Base-by-base conservation (phyloP, 345 rosid genomes). In the Lumnitzera racemosa region DNA sequence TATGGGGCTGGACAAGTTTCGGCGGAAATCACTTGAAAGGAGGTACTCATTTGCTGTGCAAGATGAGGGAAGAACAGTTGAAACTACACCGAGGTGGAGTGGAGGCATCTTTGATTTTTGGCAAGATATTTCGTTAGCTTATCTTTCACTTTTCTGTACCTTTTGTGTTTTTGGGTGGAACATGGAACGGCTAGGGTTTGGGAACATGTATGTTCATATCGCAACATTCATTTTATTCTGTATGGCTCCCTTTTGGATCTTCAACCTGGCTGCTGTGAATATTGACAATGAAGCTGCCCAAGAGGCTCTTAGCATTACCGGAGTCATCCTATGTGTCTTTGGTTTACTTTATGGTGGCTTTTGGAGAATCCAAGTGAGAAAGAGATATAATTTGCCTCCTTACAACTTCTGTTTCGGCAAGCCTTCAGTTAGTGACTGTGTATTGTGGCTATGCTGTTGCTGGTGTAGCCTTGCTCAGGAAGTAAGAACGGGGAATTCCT, bases 381-480 rank as follows among this genome's bases (percentile, higher is more conserved):
- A 83, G 72, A 78, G 96, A 56, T 89, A 70, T 65, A 87, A 85
- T 51, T 68, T 92, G 57, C 96, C 96, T 5, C 61, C 89, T 51
- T 92, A 82, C 62, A 67, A 79, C 51, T 92, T 87, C 73, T 89
- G 98, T 52, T 89, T 67, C 1, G 90, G 94, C 5, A 59, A 72
- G 49, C 75, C 89, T 0, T 74, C 68, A 9, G 54, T 75, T 53
- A 65, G 88, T 3, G 98, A 92, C 67, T 92, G 96, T 58, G 59
- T 81, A 0, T 76, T 89, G 16, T 92, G 98, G 98, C 78, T 87
- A 13, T 89, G 67, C 71, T 89, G 98, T 70, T 92, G 88, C 51
- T 89, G 96, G 96, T 89, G 98, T 63, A 67, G 96, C 25, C 86
- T 92, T 58, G 96, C 98, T 20, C 98, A 89, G 74, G 96, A 92